Base-by-base conservation (phyloP, 805 yeast genomes). In the Cyberlindnera subsufficiens region DNA sequence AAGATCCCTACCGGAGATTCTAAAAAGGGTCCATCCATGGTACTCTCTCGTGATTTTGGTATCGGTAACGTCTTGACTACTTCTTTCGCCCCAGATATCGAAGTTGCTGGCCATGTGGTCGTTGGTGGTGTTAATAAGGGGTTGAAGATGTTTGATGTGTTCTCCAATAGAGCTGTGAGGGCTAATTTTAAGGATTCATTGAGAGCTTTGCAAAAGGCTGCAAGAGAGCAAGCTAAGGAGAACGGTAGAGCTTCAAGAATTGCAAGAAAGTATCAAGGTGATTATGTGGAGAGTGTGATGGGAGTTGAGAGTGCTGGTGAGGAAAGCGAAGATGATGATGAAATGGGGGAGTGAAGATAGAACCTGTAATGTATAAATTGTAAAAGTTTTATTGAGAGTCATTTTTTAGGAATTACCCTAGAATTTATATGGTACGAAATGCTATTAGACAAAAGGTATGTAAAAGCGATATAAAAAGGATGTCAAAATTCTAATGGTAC, bases 101-200 rank as follows among this genome's bases (percentile, higher is more conserved):
- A 86, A 64, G 86, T 84, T 37, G 79, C 89, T 3, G 97, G 97
- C 47, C 77, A 84, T 59, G 62, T 93, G 50, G 80, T 81, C 17
- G 75, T 88, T 47, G 98, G 96, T 53, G 99, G 99, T 57, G 87
- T 85, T 35, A 74, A 75, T 40, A 83, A 89, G 15, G 83, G 85
- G 13, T 70, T 93, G 63, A 90, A 89, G 68, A 75, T 93, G 68
- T 93, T 97, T 96, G 98, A 93, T 66, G 74, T 82, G 8, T 85
- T 90, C 61, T 77, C 87, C 41, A 93, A 93, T 67, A 70, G 77
- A 47, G 73, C 91, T 14, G 90, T 90, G 16, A 77, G 96, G 56
- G 70, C 70, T 37, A 67, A 84, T 3, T 82, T 91, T 64, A 76
- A 74, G 38, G 71, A 67, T 10, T 82, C 82, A 45, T 68, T 86